Evolutionary conservation across 768 basidiomycete species (phyloP).

Genomic region (Phanerochaete carnosa): DNA sequence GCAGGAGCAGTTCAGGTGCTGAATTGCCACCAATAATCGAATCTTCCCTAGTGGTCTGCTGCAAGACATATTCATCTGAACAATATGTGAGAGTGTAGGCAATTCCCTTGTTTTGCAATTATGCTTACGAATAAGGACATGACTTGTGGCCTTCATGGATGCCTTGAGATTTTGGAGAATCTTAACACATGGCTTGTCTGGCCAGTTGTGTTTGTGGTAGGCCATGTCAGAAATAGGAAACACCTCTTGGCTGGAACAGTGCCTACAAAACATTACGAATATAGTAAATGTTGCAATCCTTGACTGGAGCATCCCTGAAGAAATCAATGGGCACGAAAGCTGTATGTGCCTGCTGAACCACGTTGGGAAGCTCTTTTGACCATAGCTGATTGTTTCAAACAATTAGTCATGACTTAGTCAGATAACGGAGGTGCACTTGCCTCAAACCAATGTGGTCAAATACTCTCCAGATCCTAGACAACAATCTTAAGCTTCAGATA

Average conservation of each 20-base stretch:
- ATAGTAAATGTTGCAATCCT: constrained; percentile 30
- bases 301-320: constrained; percentile 25
- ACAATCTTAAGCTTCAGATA: constrained; percentile 29
- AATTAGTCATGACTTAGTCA: too few relatives aligned
- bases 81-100: not conserved
- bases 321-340: constrained; percentile 30
- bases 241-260: not conserved
- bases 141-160: constrained; percentile 28
- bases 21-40: not conserved
- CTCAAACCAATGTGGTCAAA: not conserved
- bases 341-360: constrained; percentile 22
- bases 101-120: not conserved
- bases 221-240: constrained; percentile 20
- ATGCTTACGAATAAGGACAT: constrained; percentile 31
- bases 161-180: constrained; percentile 29
- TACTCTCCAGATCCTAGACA: constrained; percentile 28
- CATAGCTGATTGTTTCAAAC: not conserved
- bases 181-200: constrained; percentile 23
- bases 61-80: constrained; percentile 10
- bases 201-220: constrained; percentile 29
- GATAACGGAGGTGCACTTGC: not conserved
- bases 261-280: constrained; percentile 20
- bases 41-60: not conserved
- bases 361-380: constrained; percentile 17
- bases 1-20: constrained; percentile 12